Percentiles rank a stretch among this genome's conserved stretches.
Evolutionary conservation across 805 yeast species (phyloP).

Genomic region (Kodamaea kakaduensis): DNA sequence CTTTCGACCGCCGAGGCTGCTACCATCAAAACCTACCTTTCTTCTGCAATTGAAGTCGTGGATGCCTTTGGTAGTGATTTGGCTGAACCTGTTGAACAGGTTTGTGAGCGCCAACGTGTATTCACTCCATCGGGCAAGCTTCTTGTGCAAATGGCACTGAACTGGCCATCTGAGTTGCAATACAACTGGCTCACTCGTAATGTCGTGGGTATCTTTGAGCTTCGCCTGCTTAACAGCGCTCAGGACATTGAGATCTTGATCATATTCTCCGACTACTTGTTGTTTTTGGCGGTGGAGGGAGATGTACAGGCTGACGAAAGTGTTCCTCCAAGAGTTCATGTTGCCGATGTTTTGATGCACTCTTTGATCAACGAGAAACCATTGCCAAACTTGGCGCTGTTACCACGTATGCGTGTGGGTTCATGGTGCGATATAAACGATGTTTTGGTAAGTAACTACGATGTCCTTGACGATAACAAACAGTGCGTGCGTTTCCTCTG

Average conservation of each 20-base stretch:
- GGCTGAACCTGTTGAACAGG: constrained; percentile 10
- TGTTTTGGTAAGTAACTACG: constrained; percentile 47
- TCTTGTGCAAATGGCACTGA: constrained; percentile 73
- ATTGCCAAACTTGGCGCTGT: constrained; percentile 39
- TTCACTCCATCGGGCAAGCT: constrained; percentile 92
- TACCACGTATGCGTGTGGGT: constrained; percentile 68
- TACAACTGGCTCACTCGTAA: constrained; percentile 86
- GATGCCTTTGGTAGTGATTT: constrained; percentile 72
- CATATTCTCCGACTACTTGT: constrained; percentile 74
- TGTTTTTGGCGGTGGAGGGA: constrained; percentile 57
- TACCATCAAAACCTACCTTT: constrained; percentile 33
- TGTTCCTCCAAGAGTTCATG: constrained; percentile 45
- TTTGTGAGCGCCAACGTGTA: constrained; percentile 45
- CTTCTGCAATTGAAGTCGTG: constrained; percentile 59
- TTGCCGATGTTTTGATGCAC: constrained; percentile 84
- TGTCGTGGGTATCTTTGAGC: constrained; percentile 69
- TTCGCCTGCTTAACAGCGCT: constrained; percentile 20
- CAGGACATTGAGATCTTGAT: constrained; percentile 51
- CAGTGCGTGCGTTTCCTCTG: constrained; percentile 27
- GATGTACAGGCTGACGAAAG: constrained; percentile 29
- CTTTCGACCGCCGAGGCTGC: too few relatives aligned
- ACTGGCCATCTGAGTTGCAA: constrained; percentile 85
- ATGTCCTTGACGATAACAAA: constrained; percentile 18
- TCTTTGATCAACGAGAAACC: constrained; percentile 85
- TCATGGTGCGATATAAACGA: constrained; percentile 64